Evolutionary conservation across 2,329 filamentous ascomycete genomes (phyloP).

Genomic region (Thelonectria blattea): DNA sequence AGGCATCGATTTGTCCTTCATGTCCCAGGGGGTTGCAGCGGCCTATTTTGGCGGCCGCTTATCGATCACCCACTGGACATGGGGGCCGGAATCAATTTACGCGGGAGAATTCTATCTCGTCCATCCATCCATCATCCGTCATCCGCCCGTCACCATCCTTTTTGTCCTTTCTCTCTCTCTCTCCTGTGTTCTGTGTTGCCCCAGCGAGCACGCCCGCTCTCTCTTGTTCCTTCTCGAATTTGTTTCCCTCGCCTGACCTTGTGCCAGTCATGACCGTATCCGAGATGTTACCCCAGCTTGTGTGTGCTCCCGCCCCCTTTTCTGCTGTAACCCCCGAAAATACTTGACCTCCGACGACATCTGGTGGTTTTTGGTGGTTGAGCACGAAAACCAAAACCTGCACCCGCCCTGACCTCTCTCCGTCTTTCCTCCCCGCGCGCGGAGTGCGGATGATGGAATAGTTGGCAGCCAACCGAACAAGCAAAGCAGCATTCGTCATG

Average conservation of each 20-base stretch:
- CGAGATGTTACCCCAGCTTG: conserved; percentile 25
- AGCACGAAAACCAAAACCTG: not conserved
- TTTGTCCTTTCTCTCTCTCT: not conserved
- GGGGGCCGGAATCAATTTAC: conserved; percentile 19
- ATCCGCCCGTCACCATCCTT: conserved; percentile 4
- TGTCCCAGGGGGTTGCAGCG: conserved; percentile 9
- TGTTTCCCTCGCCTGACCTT: conserved; percentile 1
- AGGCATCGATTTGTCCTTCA: not conserved
- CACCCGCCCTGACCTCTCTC: conserved; percentile 17
- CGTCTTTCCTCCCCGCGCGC: conserved; percentile 4
- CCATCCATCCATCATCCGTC: not conserved
- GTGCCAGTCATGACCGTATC: conserved; percentile 12
- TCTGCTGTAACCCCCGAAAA: conserved; percentile 17
- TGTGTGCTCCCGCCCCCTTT: conserved; percentile 17
- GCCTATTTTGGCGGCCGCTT: conserved; percentile 21
- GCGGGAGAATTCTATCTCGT: conserved; percentile 1
- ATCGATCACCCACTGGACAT: conserved; percentile 21
- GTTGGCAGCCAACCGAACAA: conserved; percentile 2
- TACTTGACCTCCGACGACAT: conserved; percentile 6
- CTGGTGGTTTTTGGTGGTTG: not conserved
- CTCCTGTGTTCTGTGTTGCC: not conserved
- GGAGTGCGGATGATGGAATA: not conserved
- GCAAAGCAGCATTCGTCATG: conserved; percentile 12
- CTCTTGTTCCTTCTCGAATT: not conserved
- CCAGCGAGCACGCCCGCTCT: not conserved